A percentile compares a stretch with the other conserved stretches of the same genome.
Evolutionary conservation across 1,284 basidiomycete species (phyloP).

Genomic region (Trichosporon sp.): DNA sequence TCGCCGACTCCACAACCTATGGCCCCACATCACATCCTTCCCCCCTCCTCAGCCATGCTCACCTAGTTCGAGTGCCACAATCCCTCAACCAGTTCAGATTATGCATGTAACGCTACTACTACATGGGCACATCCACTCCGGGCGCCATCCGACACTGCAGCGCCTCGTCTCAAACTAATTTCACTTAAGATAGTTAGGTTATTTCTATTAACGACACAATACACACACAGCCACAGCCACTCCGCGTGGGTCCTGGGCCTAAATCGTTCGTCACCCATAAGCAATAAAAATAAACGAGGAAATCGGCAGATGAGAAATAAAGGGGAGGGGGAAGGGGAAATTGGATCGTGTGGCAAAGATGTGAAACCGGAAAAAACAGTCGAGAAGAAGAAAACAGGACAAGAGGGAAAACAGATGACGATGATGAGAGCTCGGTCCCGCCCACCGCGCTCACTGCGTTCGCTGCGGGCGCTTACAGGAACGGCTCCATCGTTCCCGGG

Average conservation of each 20-base stretch:
- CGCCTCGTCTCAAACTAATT: background rate
- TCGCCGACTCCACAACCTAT: no score
- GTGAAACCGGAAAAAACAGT: background rate
- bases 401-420: background rate
- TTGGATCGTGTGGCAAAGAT: no score
- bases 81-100: no score
- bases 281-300: background rate
- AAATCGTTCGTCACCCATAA: background rate
- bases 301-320: no score
- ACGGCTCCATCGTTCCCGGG: conserved; percentile 6
- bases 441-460: no score
- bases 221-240: background rate
- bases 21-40: background rate
- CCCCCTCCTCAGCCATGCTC: no score
- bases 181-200: background rate
- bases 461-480: no score
- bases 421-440: no score
- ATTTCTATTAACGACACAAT: background rate
- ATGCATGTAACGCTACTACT: background rate
- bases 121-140: background rate
- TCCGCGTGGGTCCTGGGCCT: background rate
- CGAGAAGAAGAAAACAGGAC: background rate
- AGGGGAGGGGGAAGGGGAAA: background rate
- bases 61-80: no score
- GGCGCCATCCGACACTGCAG: background rate